A percentile compares a stretch with the other conserved stretches of the same genome.
Conservation (phyloP, 108 stramenopile species). For the Mayamaea pseudoterrestris region DNA sequence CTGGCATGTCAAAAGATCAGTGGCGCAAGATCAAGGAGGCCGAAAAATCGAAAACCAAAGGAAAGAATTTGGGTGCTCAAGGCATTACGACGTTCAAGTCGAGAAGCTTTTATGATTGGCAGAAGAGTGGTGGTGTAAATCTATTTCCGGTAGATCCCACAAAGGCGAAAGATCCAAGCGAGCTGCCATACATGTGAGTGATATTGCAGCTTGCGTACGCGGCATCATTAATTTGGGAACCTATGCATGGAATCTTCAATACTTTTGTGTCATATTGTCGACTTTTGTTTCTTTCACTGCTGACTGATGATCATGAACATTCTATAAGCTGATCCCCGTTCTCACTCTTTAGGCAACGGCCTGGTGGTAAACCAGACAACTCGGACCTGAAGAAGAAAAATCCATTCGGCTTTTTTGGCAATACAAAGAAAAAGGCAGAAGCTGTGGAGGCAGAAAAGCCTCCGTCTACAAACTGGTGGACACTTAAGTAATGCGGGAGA, state of each 20-base stretch:
- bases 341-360: slow-evolving; percentile 35
- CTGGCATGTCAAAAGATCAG: slow-evolving; percentile 71
- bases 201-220: too few species aligned
- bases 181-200: slow-evolving; percentile 81
- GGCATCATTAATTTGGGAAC: too few species aligned
- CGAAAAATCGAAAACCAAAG: slow-evolving; percentile 57
- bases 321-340: too few species aligned
- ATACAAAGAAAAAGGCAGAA: slow-evolving; percentile 37
- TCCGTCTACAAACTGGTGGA: slow-evolving; percentile 89
- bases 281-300: too few species aligned
- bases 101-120: slow-evolving; percentile 73
- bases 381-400: slow-evolving; percentile 53
- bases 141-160: slow-evolving; percentile 80
- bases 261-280: too few species aligned
- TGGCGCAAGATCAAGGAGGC: slow-evolving; percentile 66
- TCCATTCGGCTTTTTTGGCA: slow-evolving; percentile 17
- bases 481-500: slow-evolving; percentile 20
- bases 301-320: too few species aligned
- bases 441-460: slow-evolving; percentile 44
- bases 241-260: too few species aligned
- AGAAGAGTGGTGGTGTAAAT: slow-evolving; percentile 76
- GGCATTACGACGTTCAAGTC: slow-evolving; percentile 81
- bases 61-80: slow-evolving; percentile 67
- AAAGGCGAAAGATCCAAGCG: slow-evolving; percentile 49
- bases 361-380: slow-evolving; percentile 65